Base-by-base conservation (phyloP, 176 grass and related monocot species). In the Hordeum marinum region DNA sequence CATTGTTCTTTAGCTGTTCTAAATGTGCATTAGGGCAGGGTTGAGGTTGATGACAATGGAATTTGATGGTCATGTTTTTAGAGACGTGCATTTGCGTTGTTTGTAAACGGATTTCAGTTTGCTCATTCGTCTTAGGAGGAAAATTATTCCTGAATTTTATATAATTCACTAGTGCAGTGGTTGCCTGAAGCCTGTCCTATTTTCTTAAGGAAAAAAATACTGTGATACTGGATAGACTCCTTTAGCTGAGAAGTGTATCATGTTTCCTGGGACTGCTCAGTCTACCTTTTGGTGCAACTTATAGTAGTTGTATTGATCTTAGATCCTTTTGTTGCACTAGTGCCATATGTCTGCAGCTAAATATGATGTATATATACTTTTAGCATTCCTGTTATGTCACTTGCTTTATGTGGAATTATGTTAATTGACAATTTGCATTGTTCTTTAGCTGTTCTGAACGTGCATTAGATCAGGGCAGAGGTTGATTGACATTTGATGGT, bases 91-190 rank as follows among this genome's bases (percentile, higher is more conserved):
- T 20, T 82, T 70, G 17, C 42, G 2, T 34, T 86, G 31, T 48
- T 80, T 35, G 67, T 63, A 50, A 73, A 84, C 80, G 2, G 35
- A 40, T 32, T 83, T 76, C 31, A 34, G n/a, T 77, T 80, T 67
- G 17, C 48, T 89, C 20, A 18, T 63, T 82, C 60, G 29, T 50
- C 31, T 2, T 82, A 21, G 24, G 12, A 34, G 69, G 11, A 21
- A 63, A 75, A 77, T 52, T 82, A 77, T 5, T 42, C 11, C 25
- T 55, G 40, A 55, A 41, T 52, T 52, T 15, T 52, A 27, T 11
- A 39, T 62, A 23, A 35, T 48, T 26, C 39, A 46, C 25, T 48
- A 5, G 25, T 65, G 58, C 42, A 43, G 15, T 65, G 12, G 45
- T 67, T 80, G 11, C 42, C 42, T 80, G 39, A 25, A 79, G 58